phyloP scores from a whole-genome alignment of 192 early-diverging fungal species.

The Podila verticillata region DNA sequence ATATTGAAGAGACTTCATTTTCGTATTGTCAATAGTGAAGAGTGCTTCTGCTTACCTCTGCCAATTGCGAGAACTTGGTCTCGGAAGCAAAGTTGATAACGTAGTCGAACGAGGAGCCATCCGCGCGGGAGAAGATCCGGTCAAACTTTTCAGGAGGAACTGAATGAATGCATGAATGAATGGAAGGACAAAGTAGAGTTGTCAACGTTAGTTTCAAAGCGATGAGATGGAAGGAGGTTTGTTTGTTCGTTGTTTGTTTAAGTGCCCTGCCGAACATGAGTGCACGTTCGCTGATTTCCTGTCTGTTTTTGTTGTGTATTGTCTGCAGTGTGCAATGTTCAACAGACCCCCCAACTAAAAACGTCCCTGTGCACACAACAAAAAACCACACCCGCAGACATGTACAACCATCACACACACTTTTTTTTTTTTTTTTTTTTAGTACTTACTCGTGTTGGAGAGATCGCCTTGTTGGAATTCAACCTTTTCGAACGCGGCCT shows the following conservation, averaged over 20 bases:
- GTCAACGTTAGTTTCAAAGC: not conserved
- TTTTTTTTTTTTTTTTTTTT: not conserved
- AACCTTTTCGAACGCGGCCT: slow-evolving; percentile 75
- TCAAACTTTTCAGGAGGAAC: slow-evolving; percentile 70
- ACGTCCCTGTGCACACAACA: too few relatives aligned
- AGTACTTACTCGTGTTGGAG: slow-evolving; percentile 70
- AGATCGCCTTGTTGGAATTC: slow-evolving; percentile 85
- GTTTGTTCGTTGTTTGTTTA: too few relatives aligned
- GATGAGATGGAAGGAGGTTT: too few relatives aligned
- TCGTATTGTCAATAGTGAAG: not conserved
- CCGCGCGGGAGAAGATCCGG: slow-evolving; percentile 73
- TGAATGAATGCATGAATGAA: not conserved
- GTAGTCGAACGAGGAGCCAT: slow-evolving; percentile 81
- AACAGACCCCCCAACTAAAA: too few relatives aligned
- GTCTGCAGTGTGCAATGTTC: too few relatives aligned
- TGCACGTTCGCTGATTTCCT: too few relatives aligned
- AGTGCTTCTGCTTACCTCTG: slow-evolving; percentile 62
- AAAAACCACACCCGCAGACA: not conserved
- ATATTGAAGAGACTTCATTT: not conserved
- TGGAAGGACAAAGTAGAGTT: too few relatives aligned
- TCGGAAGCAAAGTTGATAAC: slow-evolving; percentile 95
- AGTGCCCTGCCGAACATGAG: too few relatives aligned
- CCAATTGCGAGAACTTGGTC: slow-evolving; percentile 87
- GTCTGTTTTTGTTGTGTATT: too few relatives aligned
- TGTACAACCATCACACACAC: not conserved